A percentile compares a stretch with the other conserved stretches of the same genome.
Evolutionary conservation across 176 grass and related monocot genomes (phyloP).

Genomic region (Phragmites australis): DNA sequence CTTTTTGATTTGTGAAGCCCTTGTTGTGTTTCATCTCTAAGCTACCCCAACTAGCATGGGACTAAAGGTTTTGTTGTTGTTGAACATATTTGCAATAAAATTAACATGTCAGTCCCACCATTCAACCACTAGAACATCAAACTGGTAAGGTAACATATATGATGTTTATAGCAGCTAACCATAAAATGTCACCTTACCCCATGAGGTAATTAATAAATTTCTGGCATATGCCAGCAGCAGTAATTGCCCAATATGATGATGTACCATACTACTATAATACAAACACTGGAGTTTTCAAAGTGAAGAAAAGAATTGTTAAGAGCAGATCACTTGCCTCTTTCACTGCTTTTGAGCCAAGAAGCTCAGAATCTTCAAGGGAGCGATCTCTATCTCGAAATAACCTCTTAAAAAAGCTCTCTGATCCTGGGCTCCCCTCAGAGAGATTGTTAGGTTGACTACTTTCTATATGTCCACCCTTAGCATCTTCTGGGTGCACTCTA

Average conservation of each 20-base stretch:
- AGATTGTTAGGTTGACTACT: slow-evolving; percentile 49
- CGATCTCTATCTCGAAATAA: slow-evolving; percentile 85
- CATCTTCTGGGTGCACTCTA: slow-evolving; percentile 88
- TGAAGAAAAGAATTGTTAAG: slow-evolving; percentile 28
- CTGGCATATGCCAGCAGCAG: neutral
- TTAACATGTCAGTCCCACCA: neutral
- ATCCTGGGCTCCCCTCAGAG: slow-evolving; percentile 88
- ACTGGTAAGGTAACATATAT: slow-evolving; percentile 1
- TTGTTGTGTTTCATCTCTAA: neutral
- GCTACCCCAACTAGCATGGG: neutral
- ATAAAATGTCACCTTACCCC: neutral
- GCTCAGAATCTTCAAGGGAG: slow-evolving; percentile 86
- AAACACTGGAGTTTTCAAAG: neutral
- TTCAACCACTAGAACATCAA: neutral
- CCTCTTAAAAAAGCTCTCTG: slow-evolving; percentile 87
- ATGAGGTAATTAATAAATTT: neutral
- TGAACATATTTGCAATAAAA: neutral
- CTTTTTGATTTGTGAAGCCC: neutral
- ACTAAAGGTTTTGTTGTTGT: neutral
- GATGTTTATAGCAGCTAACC: neutral
- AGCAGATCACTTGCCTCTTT: slow-evolving; percentile 64
- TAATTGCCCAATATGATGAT: slow-evolving; percentile 17
- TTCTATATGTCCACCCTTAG: slow-evolving; percentile 58
- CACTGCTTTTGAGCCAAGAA: slow-evolving; percentile 61
- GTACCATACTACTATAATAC: slow-evolving; percentile 10